Conservation (phyloP, 495 filamentous ascomycete species). For the Pseudomonodictys pantanalensis region DNA sequence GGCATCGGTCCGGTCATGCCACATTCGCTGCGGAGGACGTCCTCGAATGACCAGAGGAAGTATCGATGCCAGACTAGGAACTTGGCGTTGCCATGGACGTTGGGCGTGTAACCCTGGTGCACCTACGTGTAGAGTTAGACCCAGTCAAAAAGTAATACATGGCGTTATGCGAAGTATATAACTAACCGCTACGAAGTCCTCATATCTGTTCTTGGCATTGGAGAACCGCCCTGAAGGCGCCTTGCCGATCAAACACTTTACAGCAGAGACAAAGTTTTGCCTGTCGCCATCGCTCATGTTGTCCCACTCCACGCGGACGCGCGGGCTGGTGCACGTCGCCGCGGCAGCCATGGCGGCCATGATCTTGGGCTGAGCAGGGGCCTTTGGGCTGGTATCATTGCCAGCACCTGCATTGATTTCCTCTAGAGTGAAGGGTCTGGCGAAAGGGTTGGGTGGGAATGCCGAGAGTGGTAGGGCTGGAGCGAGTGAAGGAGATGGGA, state of each 20-base stretch:
- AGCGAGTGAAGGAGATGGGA: conserved; percentile 2
- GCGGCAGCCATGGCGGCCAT: not conserved
- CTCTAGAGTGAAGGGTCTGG: conserved; percentile 11
- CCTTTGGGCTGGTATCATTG: not conserved
- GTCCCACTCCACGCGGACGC: conserved; percentile 23
- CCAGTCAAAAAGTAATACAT: too few relatives aligned
- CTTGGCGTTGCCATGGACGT: conserved; percentile 27
- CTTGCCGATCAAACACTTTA: conserved; percentile 14
- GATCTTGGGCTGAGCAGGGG: not conserved
- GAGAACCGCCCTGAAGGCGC: conserved; percentile 2
- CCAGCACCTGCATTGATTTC: not conserved
- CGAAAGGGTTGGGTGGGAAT: conserved; percentile 1
- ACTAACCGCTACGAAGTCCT: conserved; percentile 22
- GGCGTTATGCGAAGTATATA: too few relatives aligned
- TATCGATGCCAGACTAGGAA: conserved; percentile 31
- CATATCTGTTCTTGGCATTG: conserved; percentile 15
- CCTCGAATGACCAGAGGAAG: conserved; percentile 24
- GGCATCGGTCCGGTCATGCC: conserved; percentile 8
- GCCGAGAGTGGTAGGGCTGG: conserved; percentile 7
- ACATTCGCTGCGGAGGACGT: conserved; percentile 18
- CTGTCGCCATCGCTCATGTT: not conserved
- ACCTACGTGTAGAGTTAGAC: too few relatives aligned
- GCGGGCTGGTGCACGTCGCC: conserved; percentile 20
- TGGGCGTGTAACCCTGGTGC: conserved; percentile 23
- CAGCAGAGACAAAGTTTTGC: conserved; percentile 6